Conservation (phyloP, 306 rosid genomes). For the Glycine soja region DNA sequence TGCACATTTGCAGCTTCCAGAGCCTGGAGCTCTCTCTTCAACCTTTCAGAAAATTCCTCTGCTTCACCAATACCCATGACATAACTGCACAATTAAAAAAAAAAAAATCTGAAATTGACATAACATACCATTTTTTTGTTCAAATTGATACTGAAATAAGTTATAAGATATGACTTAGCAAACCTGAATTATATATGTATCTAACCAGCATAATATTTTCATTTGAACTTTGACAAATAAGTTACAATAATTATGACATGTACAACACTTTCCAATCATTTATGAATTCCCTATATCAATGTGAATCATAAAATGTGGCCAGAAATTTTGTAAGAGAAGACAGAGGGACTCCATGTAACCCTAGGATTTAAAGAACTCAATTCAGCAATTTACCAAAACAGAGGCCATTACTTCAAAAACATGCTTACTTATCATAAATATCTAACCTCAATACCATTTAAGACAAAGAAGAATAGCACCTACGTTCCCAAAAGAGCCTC, state of each 20-base stretch:
- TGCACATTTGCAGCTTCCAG: constrained; percentile 99
- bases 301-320: constrained; percentile 4
- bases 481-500: constrained; percentile 99
- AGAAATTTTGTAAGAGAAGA: constrained; percentile 19
- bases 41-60: constrained; percentile 94
- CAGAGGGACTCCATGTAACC: neutral
- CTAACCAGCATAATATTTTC: constrained; percentile 8
- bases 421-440: constrained; percentile 29
- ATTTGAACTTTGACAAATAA: constrained; percentile 26
- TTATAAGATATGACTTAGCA: neutral
- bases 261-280: constrained; percentile 26
- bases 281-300: constrained; percentile 37
- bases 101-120: neutral
- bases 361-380: constrained; percentile 25
- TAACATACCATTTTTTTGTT: constrained; percentile 26
- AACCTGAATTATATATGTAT: constrained; percentile 21
- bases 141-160: constrained; percentile 31
- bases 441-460: constrained; percentile 42
- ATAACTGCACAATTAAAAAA: constrained; percentile 65
- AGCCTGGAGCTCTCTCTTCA: constrained; percentile 96
- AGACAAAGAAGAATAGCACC: constrained; percentile 50
- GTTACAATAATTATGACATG: neutral
- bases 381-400: constrained; percentile 29
- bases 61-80: constrained; percentile 99
- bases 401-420: constrained; percentile 23